phyloP scores from a whole-genome alignment of 2,329 filamentous ascomycete species.

The Escovopsis sp. region DNA sequence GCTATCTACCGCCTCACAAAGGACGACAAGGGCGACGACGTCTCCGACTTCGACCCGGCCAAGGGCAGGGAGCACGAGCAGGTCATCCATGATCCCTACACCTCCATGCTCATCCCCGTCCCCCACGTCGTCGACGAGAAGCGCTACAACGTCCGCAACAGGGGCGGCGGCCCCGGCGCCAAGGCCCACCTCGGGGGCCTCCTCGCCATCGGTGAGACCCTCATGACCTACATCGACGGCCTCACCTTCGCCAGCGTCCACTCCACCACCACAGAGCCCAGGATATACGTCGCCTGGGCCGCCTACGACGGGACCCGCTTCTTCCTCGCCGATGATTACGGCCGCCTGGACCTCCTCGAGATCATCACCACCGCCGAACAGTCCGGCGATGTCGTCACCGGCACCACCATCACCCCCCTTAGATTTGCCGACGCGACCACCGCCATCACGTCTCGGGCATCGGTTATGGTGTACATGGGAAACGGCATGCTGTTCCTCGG shows the following conservation, averaged over 20 bases:
- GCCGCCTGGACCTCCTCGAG: conserved; percentile 69
- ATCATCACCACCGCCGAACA: conserved; percentile 53
- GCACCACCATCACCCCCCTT: conserved; percentile 48
- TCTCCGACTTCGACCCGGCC: conserved; percentile 37
- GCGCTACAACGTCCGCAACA: conserved; percentile 43
- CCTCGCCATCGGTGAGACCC: conserved; percentile 64
- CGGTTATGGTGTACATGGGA: conserved; percentile 63
- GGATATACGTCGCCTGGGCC: conserved; percentile 85
- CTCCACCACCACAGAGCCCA: conserved; percentile 52
- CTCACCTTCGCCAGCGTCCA: conserved; percentile 52
- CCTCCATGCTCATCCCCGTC: conserved; percentile 48
- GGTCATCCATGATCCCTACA: conserved; percentile 37
- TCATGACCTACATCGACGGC: conserved; percentile 73
- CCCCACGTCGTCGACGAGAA: conserved; percentile 34
- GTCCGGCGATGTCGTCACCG: conserved; percentile 49
- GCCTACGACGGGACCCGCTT: conserved; percentile 68
- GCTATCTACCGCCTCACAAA: conserved; percentile 43
- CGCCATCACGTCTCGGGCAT: conserved; percentile 52
- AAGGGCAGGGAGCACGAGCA: conserved; percentile 40
- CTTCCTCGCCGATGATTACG: conserved; percentile 85
- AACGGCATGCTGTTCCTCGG: conserved; percentile 66
- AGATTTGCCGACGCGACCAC: conserved; percentile 12
- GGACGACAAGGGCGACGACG: conserved; percentile 40
- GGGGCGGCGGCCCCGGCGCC: conserved; percentile 20
- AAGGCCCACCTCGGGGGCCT: conserved; percentile 52